A percentile compares a stretch with the other conserved stretches of the same genome.
Evolutionary conservation across 2,329 filamentous ascomycete genomes (phyloP).

Genomic region (Scytalidium sp.): DNA sequence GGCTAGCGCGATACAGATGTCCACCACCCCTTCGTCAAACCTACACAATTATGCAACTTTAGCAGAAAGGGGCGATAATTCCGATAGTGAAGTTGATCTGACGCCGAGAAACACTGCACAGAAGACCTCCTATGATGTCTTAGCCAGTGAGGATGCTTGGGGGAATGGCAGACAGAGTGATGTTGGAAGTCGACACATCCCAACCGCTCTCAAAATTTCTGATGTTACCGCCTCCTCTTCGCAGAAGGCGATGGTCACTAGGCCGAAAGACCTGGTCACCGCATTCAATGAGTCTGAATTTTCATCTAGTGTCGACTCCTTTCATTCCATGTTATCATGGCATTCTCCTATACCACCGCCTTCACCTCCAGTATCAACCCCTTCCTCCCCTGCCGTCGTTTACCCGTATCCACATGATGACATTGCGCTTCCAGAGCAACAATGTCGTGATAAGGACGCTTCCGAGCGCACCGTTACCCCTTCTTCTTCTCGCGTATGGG

Average conservation of each 20-base stretch:
- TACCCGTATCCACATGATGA: constrained; percentile 40
- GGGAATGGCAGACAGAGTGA: not conserved
- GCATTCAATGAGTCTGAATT: constrained; percentile 21
- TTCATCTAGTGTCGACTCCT: constrained; percentile 52
- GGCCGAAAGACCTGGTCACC: not conserved
- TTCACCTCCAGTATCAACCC: constrained; percentile 43
- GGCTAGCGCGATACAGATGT: too few species aligned
- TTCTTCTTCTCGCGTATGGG: constrained; percentile 20
- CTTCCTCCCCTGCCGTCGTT: constrained; percentile 30
- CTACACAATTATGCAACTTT: too few species aligned
- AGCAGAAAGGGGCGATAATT: constrained; percentile 7
- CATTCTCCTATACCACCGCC: constrained; percentile 41
- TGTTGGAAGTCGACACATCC: constrained; percentile 32
- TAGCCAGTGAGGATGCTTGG: not conserved
- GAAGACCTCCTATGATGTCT: constrained; percentile 14
- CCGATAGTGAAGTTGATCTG: constrained; percentile 22
- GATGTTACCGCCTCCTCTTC: constrained; percentile 40
- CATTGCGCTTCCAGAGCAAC: constrained; percentile 32
- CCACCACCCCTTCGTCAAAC: too few species aligned
- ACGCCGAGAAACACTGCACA: constrained; percentile 21
- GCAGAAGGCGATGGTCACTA: constrained; percentile 13
- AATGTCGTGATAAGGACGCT: constrained; percentile 26
- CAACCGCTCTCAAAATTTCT: constrained; percentile 38
- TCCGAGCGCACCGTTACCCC: constrained; percentile 30
- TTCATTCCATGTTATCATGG: constrained; percentile 53